Evolutionary conservation across 2,329 filamentous ascomycete genomes (phyloP).

Genomic region (Lanzia echinophila): DNA sequence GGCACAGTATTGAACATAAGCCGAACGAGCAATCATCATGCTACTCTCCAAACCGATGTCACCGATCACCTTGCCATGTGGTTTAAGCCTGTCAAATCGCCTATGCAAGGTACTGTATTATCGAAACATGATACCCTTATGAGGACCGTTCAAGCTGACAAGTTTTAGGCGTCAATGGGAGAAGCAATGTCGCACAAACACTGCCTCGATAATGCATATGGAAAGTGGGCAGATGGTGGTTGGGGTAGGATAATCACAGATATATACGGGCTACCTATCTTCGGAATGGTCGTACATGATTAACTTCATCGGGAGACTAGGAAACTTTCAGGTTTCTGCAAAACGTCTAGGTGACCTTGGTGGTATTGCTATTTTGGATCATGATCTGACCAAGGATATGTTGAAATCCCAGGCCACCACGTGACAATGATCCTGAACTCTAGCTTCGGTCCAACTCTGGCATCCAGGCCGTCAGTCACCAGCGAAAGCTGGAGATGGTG

Average conservation of each 20-base stretch:
- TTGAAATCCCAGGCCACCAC: conserved; percentile 36
- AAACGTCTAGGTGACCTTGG: not conserved
- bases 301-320: not conserved
- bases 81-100: conserved; percentile 49
- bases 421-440: conserved; percentile 31
- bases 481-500: conserved; percentile 32
- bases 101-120: conserved; percentile 39
- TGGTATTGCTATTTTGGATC: conserved; percentile 17
- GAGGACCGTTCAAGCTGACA: not conserved
- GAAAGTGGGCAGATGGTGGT: conserved; percentile 45
- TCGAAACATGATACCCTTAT: no score
- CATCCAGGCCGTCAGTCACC: conserved; percentile 43
- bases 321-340: conserved; percentile 3
- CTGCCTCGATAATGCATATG: conserved; percentile 44
- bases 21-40: no score
- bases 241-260: conserved; percentile 48
- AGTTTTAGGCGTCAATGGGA: not conserved
- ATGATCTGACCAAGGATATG: conserved; percentile 20
- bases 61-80: no score
- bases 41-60: no score
- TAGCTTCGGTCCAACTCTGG: conserved; percentile 39
- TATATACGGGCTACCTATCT: conserved; percentile 3
- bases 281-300: no score
- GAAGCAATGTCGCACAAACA: conserved; percentile 38
- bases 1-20: no score